Conservation (phyloP, 2,329 filamentous ascomycete species). For the Ceratocystis colombiana region DNA sequence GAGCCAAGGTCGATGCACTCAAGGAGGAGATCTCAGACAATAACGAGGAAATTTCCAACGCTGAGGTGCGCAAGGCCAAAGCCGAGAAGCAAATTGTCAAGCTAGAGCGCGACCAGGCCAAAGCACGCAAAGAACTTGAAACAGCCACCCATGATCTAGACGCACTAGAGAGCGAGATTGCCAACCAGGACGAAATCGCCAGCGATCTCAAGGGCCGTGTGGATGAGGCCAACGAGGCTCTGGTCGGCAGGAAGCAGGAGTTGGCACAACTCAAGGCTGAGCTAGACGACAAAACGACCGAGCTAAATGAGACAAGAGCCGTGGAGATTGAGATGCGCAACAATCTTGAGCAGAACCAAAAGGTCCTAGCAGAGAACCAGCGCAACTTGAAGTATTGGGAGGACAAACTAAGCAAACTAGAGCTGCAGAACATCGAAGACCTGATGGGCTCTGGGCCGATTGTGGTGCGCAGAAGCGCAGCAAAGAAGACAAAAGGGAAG, state of each 20-base stretch:
- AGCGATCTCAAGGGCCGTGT: constrained; percentile 62
- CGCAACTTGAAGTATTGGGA: constrained; percentile 77
- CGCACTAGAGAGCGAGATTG: constrained; percentile 66
- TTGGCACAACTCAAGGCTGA: constrained; percentile 70
- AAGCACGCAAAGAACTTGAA: constrained; percentile 70
- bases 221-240: constrained; percentile 69
- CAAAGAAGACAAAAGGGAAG: constrained; percentile 13
- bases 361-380: constrained; percentile 75
- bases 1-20: constrained; percentile 77
- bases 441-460: constrained; percentile 38
- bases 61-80: constrained; percentile 82
- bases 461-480: constrained; percentile 18
- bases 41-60: constrained; percentile 70
- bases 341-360: constrained; percentile 93
- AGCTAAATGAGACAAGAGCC: constrained; percentile 80
- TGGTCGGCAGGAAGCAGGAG: constrained; percentile 70
- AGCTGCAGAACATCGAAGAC: constrained; percentile 69
- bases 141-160: constrained; percentile 62
- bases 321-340: constrained; percentile 97
- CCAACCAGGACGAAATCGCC: constrained; percentile 64
- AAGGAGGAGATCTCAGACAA: constrained; percentile 77
- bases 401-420: constrained; percentile 76
- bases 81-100: constrained; percentile 86
- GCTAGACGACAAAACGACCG: constrained; percentile 72
- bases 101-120: constrained; percentile 70